Evolutionary conservation across 2,329 filamentous ascomycete genomes (phyloP).

Genomic region (Sporothrix pallida): DNA sequence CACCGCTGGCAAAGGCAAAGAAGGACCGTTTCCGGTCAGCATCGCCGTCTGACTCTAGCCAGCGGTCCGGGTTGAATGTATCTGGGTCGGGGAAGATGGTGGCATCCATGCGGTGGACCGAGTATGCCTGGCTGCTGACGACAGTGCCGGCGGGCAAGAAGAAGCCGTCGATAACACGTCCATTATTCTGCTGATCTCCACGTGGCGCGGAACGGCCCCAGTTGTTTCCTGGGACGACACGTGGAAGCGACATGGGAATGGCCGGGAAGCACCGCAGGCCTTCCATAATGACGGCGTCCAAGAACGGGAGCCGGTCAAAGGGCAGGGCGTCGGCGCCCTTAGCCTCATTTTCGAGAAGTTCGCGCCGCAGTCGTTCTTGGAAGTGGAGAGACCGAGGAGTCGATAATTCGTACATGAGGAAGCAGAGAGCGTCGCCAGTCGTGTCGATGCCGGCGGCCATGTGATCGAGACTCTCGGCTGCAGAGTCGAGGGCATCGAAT

Average conservation of each 20-base stretch:
- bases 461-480: slow-evolving; percentile 73
- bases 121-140: slow-evolving; percentile 67
- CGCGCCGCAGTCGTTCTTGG: slow-evolving; percentile 59
- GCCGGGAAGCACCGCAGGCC: slow-evolving; percentile 66
- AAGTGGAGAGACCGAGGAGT: slow-evolving; percentile 58
- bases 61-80: slow-evolving; percentile 78
- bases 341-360: slow-evolving; percentile 53
- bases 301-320: slow-evolving; percentile 60
- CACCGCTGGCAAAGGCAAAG: slow-evolving; percentile 70
- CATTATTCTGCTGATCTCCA: slow-evolving; percentile 44
- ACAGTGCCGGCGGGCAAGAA: slow-evolving; percentile 60
- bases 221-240: slow-evolving; percentile 57
- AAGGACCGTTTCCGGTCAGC: slow-evolving; percentile 68
- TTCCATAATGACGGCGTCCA: slow-evolving; percentile 69
- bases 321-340: slow-evolving; percentile 35
- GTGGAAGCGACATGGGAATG: slow-evolving; percentile 70
- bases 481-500: slow-evolving; percentile 61
- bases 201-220: slow-evolving; percentile 23
- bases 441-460: slow-evolving; percentile 76
- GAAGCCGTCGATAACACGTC: slow-evolving; percentile 61
- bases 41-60: slow-evolving; percentile 77
- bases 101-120: slow-evolving; percentile 62
- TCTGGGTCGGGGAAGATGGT: slow-evolving; percentile 81
- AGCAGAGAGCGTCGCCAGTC: slow-evolving; percentile 71
- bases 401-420: slow-evolving; percentile 74